These are phyloP conservation scores for Heterobasidion irregulare DNA, from an alignment of 1,284 basidiomycete genomes.

Conservation along the genomic window DNA sequence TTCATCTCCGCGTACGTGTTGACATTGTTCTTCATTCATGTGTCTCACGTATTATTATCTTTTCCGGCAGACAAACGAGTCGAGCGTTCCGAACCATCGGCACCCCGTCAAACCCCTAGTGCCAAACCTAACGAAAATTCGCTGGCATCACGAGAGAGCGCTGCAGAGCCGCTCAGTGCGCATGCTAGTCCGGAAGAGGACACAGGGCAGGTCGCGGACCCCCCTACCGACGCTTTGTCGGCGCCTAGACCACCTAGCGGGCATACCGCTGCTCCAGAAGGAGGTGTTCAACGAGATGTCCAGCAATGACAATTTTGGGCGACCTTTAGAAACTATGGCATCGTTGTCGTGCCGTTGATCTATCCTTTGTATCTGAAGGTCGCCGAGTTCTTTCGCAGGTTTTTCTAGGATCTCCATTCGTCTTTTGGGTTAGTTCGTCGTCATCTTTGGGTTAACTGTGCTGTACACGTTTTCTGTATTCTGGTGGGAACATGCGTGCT, in stretches of 20 bases:
- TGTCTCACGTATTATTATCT: too few relatives aligned
- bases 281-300: conserved; percentile 6
- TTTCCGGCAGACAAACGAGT: too few relatives aligned
- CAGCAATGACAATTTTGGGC: conserved; percentile 49
- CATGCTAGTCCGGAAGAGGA: too few relatives aligned
- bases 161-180: too few relatives aligned
- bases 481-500: neutral
- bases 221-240: neutral
- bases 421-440: conserved; percentile 7
- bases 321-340: conserved; percentile 41
- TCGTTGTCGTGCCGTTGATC: conserved; percentile 31
- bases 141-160: too few relatives aligned
- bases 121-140: too few relatives aligned
- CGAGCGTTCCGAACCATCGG: too few relatives aligned
- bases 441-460: conserved; percentile 14
- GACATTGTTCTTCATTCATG: too few relatives aligned
- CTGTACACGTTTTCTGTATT: conserved; percentile 1
- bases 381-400: conserved; percentile 44
- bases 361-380: conserved; percentile 37
- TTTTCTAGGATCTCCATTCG: conserved; percentile 22
- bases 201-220: neutral
- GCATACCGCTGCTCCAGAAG: neutral
- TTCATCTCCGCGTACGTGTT: too few relatives aligned
- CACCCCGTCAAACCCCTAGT: too few relatives aligned
- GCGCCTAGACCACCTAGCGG: neutral